phyloP scores from a whole-genome alignment of 768 basidiomycete genomes.

The Psilocybe subaeruginosa region DNA sequence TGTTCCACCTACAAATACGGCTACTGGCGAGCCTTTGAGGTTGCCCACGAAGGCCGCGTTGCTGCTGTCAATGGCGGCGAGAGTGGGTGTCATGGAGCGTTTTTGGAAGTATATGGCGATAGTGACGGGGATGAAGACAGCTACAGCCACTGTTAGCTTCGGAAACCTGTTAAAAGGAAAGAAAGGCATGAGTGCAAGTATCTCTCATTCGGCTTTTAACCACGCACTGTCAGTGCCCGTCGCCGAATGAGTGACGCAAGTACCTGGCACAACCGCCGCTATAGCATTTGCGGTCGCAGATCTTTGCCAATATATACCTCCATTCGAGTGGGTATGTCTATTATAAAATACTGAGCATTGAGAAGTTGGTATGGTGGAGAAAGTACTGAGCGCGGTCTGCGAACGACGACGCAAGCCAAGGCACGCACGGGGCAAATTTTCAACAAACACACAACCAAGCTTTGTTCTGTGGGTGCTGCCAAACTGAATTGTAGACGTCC shows the following conservation, averaged over 20 bases:
- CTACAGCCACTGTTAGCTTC: neutral
- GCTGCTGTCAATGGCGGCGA: neutral
- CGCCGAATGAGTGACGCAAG: neutral
- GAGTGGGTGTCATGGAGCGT: neutral
- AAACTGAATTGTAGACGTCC: no score
- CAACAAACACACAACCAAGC: no score
- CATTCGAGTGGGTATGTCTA: no score
- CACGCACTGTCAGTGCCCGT: neutral
- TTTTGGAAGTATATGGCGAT: neutral
- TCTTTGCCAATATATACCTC: no score
- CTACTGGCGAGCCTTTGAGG: slow-evolving; percentile 26
- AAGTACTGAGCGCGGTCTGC: no score
- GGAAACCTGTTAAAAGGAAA: neutral
- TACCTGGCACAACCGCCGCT: neutral
- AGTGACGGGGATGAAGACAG: neutral
- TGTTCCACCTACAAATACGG: slow-evolving; percentile 42
- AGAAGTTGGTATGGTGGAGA: no score
- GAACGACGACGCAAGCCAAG: no score
- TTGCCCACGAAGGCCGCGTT: slow-evolving; percentile 12
- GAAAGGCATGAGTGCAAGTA: neutral
- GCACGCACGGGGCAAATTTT: no score
- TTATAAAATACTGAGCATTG: no score
- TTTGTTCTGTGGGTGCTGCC: no score
- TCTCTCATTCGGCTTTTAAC: no score
- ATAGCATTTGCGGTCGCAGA: no score